Evolutionary conservation across 1,139 yeast genomes (phyloP), one percentile per base, ranked within the genome.

Genomic region (Zhuliangozyma blackwelliae): DNA sequence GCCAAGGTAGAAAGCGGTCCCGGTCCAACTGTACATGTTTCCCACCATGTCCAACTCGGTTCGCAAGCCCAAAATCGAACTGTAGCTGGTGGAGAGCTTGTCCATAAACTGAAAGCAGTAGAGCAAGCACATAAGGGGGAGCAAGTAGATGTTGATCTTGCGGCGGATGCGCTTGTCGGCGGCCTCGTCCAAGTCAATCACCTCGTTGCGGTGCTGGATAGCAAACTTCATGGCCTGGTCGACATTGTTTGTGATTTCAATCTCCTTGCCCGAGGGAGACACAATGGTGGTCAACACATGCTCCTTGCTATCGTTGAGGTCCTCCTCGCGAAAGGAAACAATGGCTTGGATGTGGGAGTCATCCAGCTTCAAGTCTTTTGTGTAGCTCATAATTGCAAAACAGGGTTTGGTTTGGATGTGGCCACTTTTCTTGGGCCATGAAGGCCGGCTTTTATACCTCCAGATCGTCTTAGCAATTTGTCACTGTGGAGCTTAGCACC

Each of bases 91-190:
- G 7, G 85, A 61, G 12, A 69, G 58, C 50, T 82, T 82, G 55
- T 82, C 89, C 79, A 82, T 77, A 41, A 73, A 78, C 54, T 82
- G 88, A 31, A 72, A 61, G 12, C 79, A 69, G 51, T 78, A 78
- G 13, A 79, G 54, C 11, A 74, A 41, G 49, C 80, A 71, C 66
- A 81, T 64, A 28, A 80, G 41, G 0, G 87, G 82, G 46, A 78
- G 58, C 43, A 82, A 51, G 45, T 56, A 70, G 11, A 69, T 31
- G 51, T 81, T 86, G 28, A 77, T 75, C 49, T 79, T 82, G 38
- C 75, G 26, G 11, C 49, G 54, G 26, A 58, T 32, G 25, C 41
- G 47, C 25, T 36, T 43, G 31, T 51, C 51, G 9, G 45, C 40
- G 33, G 40, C 50, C 11, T 46, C 49, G 27, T 52, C 52, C 4